Percentiles rank a stretch among this genome's conserved stretches.
Evolutionary conservation across 768 basidiomycete species (phyloP).

Genomic region (Collybia nuda): DNA sequence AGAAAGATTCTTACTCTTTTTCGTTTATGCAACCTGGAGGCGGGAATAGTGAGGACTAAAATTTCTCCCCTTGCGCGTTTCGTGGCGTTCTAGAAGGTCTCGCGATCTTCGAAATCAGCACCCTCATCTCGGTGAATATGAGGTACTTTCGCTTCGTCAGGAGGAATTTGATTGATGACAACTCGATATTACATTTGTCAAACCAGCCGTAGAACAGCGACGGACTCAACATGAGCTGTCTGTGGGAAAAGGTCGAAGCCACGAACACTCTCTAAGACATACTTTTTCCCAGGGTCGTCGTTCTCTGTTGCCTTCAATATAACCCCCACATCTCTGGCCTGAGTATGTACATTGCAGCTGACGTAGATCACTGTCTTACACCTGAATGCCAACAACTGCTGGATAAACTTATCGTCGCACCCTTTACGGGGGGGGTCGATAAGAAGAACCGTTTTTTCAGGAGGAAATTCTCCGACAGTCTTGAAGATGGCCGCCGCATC

Average conservation of each 20-base stretch:
- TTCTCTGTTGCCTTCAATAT: conserved; percentile 50
- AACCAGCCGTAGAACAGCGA: conserved; percentile 62
- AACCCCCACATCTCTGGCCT: conserved; percentile 83
- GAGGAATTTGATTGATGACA: too few species aligned
- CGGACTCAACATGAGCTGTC: conserved; percentile 90
- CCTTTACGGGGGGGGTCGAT: conserved; percentile 96
- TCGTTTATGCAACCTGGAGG: too few species aligned
- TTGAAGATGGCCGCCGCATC: conserved; percentile 87
- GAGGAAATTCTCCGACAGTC: conserved; percentile 63
- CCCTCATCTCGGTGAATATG: too few species aligned
- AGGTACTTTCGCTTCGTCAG: too few species aligned
- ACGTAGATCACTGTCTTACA: conserved; percentile 81
- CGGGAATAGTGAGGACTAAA: too few species aligned
- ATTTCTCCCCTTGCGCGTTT: too few species aligned
- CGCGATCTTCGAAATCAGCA: too few species aligned
- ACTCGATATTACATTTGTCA: conserved; percentile 5
- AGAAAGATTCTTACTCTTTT: too few species aligned
- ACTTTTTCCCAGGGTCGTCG: conserved; percentile 44
- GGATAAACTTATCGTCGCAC: conserved; percentile 77
- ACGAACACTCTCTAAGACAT: conserved; percentile 78
- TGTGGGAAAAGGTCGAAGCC: conserved; percentile 97
- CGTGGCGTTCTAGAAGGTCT: too few species aligned
- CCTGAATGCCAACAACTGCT: conserved; percentile 73
- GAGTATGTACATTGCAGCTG: conserved; percentile 94
- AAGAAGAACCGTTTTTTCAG: conserved; percentile 63